Evolutionary conservation across 495 filamentous ascomycete species (phyloP), one percentile per base, ranked within the genome.

Genomic region (Aspergillus hancockii): DNA sequence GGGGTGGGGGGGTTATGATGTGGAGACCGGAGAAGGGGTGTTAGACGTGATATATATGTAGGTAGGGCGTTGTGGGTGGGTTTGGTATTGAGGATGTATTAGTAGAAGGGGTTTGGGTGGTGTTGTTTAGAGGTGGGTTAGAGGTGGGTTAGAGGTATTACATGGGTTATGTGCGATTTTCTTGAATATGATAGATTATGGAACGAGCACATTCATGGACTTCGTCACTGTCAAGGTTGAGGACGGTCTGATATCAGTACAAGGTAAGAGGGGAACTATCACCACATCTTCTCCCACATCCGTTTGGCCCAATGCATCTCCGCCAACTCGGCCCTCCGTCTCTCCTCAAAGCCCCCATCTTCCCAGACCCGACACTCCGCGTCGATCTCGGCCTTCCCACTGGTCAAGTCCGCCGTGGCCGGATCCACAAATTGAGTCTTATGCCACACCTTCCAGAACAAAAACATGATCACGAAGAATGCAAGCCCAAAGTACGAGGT

Each of bases 321-420:
- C 28, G 62, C 63, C 45, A 72, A 59, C 47, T 71, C 68, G 21
- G 49, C 60, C 50, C 61, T 69, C n/a, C 70, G 54, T 16, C 64
- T 50, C 52, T 72, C 68, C 31, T 66, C 53, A 18, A 57, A 65
- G 25, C 43, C 71, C 22, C 68, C 68, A 58, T 71, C 71, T 49
- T 73, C 71, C 71, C 71, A 73, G 12, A 67, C 56, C 32, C 67
- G 62, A 41, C 71, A 72, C 41, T 74, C 71, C 28, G 68, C 71
- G 21, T 74, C 71, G 31, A 74, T 49, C 43, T 72, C 69, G 1
- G 69, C 71, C 38, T 74, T 72, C 0, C 71, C 69, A 49, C 61
- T 63, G 23, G 57, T 60, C 18, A 72, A 54, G 45, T 74, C 69
- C 4, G 70, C 71, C 8, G 57, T 41, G 1, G 56, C 63, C 5